Percentiles rank a stretch among this genome's conserved stretches.
Conservation (phyloP, 2,329 filamentous ascomycete species). For the Metarhizium robertsii region DNA sequence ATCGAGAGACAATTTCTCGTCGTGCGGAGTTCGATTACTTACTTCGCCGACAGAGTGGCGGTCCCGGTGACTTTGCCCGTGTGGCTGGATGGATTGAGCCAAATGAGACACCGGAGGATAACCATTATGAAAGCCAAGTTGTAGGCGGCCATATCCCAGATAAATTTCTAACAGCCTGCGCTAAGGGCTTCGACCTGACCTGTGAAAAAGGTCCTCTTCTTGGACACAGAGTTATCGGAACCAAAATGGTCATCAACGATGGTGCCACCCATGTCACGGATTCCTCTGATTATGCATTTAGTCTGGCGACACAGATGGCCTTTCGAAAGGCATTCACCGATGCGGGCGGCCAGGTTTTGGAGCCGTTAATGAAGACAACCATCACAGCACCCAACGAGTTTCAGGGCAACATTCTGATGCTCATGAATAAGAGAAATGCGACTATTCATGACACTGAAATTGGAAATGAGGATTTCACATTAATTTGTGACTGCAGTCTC, state of each 20-base stretch:
- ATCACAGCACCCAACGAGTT: constrained; percentile 96
- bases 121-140: constrained; percentile 80
- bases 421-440: constrained; percentile 94
- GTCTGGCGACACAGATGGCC: constrained; percentile 85
- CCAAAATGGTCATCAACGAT: constrained; percentile 87
- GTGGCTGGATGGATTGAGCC: constrained; percentile 91
- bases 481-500: constrained; percentile 84
- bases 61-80: constrained; percentile 89
- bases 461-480: constrained; percentile 85
- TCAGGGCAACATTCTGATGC: constrained; percentile 87
- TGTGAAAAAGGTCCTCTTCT: constrained; percentile 84
- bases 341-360: constrained; percentile 74
- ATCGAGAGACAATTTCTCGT: constrained; percentile 83
- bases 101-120: constrained; percentile 59
- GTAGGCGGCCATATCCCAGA: constrained; percentile 86
- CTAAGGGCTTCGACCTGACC: constrained; percentile 82
- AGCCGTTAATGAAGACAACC: constrained; percentile 96
- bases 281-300: constrained; percentile 95
- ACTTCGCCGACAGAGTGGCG: constrained; percentile 90
- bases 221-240: constrained; percentile 85
- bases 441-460: constrained; percentile 94
- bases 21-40: constrained; percentile 83
- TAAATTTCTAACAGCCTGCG: constrained; percentile 90
- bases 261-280: constrained; percentile 96
- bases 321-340: constrained; percentile 89